These are phyloP conservation scores for Ascoidea rubescens DNA, from an alignment of 805 yeast species.

Conservation along the genomic window DNA sequence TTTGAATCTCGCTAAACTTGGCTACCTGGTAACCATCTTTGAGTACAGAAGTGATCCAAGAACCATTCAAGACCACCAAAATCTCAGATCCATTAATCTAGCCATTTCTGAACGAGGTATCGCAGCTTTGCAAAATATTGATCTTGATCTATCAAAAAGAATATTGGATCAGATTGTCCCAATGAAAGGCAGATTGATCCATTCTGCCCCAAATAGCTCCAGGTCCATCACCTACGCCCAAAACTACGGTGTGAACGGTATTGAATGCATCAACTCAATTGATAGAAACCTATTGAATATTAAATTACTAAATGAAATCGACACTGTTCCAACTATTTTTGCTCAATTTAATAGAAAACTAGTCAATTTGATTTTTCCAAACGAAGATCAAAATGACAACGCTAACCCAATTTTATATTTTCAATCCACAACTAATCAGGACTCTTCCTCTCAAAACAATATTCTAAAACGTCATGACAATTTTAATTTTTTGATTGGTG, in stretches of 20 bases:
- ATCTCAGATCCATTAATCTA: conserved; percentile 62
- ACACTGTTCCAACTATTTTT: conserved; percentile 27
- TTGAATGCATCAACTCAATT: conserved; percentile 70
- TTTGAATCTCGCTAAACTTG: conserved; percentile 60
- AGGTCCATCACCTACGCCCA: conserved; percentile 49
- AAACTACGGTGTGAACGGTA: conserved; percentile 56
- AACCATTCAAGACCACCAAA: conserved; percentile 20
- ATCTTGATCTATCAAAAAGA: conserved; percentile 37
- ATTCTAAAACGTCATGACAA: conserved; percentile 4
- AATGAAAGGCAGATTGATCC: conserved; percentile 86
- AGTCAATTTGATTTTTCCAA: conserved; percentile 22
- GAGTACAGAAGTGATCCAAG: conserved; percentile 67
- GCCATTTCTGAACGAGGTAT: conserved; percentile 82
- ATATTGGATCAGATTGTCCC: conserved; percentile 58
- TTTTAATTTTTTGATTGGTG: conserved; percentile 59
- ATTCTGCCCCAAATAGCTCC: conserved; percentile 39
- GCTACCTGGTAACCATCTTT: conserved; percentile 56
- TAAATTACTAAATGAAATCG: conserved; percentile 49
- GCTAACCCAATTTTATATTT: conserved; percentile 13
- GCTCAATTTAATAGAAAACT: conserved; percentile 46
- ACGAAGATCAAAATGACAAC: conserved; percentile 7
- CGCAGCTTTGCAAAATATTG: conserved; percentile 49
- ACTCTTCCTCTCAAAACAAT: too few species aligned
- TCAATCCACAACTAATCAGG: conserved; percentile 1
- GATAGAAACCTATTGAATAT: conserved; percentile 62